Percentiles rank a stretch among this genome's conserved stretches.
These are phyloP conservation scores for Botrytis sinoallii DNA, from an alignment of 2,329 filamentous ascomycete species.

Conservation along the genomic window DNA sequence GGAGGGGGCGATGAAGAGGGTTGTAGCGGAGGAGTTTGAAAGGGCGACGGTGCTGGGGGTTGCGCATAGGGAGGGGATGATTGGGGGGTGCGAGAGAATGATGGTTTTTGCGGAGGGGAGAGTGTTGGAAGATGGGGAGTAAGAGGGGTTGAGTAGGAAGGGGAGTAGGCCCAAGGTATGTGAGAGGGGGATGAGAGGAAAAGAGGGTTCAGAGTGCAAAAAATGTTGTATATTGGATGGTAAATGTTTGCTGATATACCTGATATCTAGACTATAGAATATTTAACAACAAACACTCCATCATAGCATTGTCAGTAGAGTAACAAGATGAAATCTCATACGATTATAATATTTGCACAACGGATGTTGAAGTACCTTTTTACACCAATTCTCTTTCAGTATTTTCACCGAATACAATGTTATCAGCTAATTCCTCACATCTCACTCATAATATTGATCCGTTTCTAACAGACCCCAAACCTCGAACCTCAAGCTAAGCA, in stretches of 20 bases:
- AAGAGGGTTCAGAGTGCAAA: background rate
- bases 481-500: background rate
- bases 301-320: background rate
- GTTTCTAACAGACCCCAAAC: background rate
- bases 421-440: background rate
- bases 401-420: background rate
- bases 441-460: background rate
- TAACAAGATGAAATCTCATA: background rate
- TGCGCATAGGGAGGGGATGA: constrained; percentile 87
- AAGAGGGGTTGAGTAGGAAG: constrained; percentile 50
- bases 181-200: background rate
- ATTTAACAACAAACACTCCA: background rate
- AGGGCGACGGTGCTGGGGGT: constrained; percentile 89
- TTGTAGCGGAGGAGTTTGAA: constrained; percentile 69
- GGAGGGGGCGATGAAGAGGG: constrained; percentile 80
- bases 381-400: too few species aligned
- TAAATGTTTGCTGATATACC: background rate
- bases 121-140: constrained; percentile 73
- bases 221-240: too few species aligned
- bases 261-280: background rate
- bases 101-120: constrained; percentile 46
- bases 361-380: too few species aligned
- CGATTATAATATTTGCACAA: too few species aligned
- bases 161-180: background rate
- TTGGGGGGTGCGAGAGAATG: constrained; percentile 95